Conservation (phyloP, 2,329 filamentous ascomycete species). For the Setomelanomma holmii region DNA sequence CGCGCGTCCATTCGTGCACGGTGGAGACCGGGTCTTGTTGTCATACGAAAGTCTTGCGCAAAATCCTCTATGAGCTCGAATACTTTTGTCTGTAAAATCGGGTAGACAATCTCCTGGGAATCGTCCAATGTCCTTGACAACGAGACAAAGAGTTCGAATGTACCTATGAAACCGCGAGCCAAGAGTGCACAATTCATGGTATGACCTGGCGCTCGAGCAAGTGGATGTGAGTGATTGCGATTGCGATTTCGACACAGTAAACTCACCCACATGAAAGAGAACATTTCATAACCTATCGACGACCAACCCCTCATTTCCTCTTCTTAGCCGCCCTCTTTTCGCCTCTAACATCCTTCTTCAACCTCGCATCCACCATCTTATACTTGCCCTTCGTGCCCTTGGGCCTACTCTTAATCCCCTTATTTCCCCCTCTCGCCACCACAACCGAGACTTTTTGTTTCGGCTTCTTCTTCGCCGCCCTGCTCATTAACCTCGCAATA, state of each 20-base stretch:
- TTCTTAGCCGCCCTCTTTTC: conserved; percentile 83
- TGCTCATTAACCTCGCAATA: conserved; percentile 81
- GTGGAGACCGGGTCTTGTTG: too few species aligned
- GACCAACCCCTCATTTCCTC: conserved; percentile 57
- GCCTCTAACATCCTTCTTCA: conserved; percentile 95
- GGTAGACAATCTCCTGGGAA: too few species aligned
- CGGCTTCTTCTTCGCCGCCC: conserved; percentile 84
- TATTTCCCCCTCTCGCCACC: conserved; percentile 84
- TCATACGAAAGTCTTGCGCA: too few species aligned
- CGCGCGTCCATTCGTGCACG: too few species aligned
- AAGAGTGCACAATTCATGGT: too few species aligned
- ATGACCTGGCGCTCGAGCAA: neutral
- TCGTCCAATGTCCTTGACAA: too few species aligned
- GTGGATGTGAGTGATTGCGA: too few species aligned
- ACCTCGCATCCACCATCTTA: conserved; percentile 91
- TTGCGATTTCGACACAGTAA: neutral
- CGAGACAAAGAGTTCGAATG: too few species aligned
- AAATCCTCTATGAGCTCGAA: too few species aligned
- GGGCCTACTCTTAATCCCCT: conserved; percentile 83
- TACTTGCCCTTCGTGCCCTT: conserved; percentile 94
- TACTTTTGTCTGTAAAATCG: too few species aligned
- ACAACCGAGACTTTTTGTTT: conserved; percentile 85
- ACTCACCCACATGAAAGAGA: neutral
- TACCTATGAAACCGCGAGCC: too few species aligned
- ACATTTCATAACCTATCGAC: neutral